Evolutionary conservation across 2,329 filamentous ascomycete genomes (phyloP).

Genomic region (Nigrospora osmanthi): DNA sequence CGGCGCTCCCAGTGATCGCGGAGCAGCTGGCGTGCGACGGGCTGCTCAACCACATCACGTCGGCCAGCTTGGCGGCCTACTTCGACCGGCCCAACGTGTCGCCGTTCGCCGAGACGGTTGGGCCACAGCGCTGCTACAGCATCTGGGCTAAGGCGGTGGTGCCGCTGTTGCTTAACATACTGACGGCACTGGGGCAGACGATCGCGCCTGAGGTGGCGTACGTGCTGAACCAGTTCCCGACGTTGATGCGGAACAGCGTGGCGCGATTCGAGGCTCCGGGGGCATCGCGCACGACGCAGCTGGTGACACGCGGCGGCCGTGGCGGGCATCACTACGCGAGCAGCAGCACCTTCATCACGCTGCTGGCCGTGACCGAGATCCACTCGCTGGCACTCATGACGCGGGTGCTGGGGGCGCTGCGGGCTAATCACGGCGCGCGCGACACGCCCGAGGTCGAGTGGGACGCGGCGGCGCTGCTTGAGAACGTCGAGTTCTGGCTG

Average conservation of each 20-base stretch:
- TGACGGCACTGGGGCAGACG: constrained; percentile 72
- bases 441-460: constrained; percentile 69
- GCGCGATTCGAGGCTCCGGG: constrained; percentile 60
- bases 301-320: neutral
- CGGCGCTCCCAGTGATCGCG: constrained; percentile 70
- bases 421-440: constrained; percentile 53
- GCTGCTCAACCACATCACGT: constrained; percentile 69
- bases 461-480: constrained; percentile 64
- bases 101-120: constrained; percentile 66
- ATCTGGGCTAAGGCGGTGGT: constrained; percentile 88
- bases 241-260: constrained; percentile 65
- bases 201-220: constrained; percentile 78
- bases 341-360: constrained; percentile 50
- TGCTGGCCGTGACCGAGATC: constrained; percentile 67
- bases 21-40: constrained; percentile 88
- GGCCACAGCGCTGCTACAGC: constrained; percentile 67
- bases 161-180: constrained; percentile 80
- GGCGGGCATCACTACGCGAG: constrained; percentile 32
- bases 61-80: constrained; percentile 70
- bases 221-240: constrained; percentile 84
- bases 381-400: constrained; percentile 73
- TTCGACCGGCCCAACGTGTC: constrained; percentile 66
- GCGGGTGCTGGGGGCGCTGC: constrained; percentile 61
- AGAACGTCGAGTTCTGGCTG: constrained; percentile 80
- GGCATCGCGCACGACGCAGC: constrained; percentile 36